Conservation (phyloP, 2,329 filamentous ascomycete species). For the Reticulascus tulasneorum region DNA sequence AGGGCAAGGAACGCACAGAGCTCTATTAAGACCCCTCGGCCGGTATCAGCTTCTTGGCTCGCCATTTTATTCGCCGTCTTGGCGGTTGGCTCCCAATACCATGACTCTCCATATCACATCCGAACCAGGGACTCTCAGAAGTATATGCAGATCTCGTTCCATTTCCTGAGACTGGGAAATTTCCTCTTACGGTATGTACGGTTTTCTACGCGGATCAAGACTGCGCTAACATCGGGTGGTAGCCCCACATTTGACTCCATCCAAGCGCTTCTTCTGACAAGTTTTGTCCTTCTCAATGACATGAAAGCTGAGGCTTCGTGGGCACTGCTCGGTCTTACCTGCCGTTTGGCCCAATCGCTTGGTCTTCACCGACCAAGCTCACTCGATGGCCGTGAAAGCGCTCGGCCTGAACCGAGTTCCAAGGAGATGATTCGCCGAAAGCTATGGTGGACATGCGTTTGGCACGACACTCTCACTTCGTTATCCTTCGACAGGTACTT, state of each 20-base stretch:
- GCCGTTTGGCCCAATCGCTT: conserved; percentile 61
- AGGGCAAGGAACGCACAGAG: conserved; percentile 52
- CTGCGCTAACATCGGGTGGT: no score
- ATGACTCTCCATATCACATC: conserved; percentile 60
- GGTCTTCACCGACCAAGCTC: conserved; percentile 51
- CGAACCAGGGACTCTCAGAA: conserved; percentile 56
- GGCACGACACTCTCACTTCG: conserved; percentile 64
- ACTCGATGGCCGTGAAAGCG: conserved; percentile 41
- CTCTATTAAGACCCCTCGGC: conserved; percentile 39
- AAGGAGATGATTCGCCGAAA: conserved; percentile 53
- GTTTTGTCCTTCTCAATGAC: conserved; percentile 62
- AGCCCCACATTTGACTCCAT: conserved; percentile 63
- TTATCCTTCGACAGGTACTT: conserved; percentile 60
- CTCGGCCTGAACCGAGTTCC: conserved; percentile 38
- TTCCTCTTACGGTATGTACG: conserved; percentile 51
- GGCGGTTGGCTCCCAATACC: conserved; percentile 63
- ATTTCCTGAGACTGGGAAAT: conserved; percentile 60
- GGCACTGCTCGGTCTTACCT: conserved; percentile 61
- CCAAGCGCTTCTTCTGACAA: conserved; percentile 58
- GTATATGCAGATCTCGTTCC: conserved; percentile 61
- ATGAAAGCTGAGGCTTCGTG: conserved; percentile 68
- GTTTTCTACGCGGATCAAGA: no score
- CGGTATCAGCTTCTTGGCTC: conserved; percentile 61
- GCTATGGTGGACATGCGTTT: conserved; percentile 62
- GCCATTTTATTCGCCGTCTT: conserved; percentile 63